A percentile compares a stretch with the other conserved stretches of the same genome.
Conservation (phyloP, 2,329 filamentous ascomycete genomes). For the Pleurostoma richardsiae region DNA sequence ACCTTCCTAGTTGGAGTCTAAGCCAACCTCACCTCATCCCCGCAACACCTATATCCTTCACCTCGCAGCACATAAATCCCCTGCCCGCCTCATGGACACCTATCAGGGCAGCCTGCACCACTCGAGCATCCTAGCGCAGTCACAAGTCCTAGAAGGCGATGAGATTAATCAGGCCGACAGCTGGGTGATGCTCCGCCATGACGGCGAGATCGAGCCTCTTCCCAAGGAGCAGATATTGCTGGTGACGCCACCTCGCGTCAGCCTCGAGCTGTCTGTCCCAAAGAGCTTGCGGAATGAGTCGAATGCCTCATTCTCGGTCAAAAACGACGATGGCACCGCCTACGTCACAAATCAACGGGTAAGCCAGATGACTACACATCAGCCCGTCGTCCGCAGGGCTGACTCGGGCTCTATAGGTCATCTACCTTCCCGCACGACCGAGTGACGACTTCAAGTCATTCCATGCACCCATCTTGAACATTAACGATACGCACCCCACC, state of each 20-base stretch:
- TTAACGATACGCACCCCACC: constrained; percentile 79
- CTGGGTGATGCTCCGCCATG: constrained; percentile 88
- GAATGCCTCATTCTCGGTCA: constrained; percentile 56
- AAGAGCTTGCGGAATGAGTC: constrained; percentile 55
- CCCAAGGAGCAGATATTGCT: constrained; percentile 79
- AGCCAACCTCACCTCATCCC: no score
- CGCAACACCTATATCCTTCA: no score
- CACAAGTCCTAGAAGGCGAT: constrained; percentile 29
- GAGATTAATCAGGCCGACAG: constrained; percentile 53
- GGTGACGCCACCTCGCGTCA: constrained; percentile 74
- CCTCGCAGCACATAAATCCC: constrained; percentile 4
- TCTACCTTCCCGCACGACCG: constrained; percentile 75
- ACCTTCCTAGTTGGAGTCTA: no score
- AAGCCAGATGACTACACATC: constrained; percentile 22
- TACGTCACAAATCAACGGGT: constrained; percentile 85
- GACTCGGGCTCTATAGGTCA: constrained; percentile 51
- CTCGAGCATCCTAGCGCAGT: constrained; percentile 33
- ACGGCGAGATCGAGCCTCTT: constrained; percentile 72
- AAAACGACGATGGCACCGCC: constrained; percentile 69
- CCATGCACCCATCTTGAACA: constrained; percentile 79
- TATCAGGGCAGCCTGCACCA: constrained; percentile 7
- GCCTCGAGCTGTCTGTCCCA: constrained; percentile 67
- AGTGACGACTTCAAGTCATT: constrained; percentile 77
- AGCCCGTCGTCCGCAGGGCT: not conserved
- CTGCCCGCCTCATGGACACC: constrained; percentile 3